These are phyloP conservation scores for Berkeleyomyces rouxiae DNA, from an alignment of 2,329 filamentous ascomycete genomes.

Conservation along the genomic window DNA sequence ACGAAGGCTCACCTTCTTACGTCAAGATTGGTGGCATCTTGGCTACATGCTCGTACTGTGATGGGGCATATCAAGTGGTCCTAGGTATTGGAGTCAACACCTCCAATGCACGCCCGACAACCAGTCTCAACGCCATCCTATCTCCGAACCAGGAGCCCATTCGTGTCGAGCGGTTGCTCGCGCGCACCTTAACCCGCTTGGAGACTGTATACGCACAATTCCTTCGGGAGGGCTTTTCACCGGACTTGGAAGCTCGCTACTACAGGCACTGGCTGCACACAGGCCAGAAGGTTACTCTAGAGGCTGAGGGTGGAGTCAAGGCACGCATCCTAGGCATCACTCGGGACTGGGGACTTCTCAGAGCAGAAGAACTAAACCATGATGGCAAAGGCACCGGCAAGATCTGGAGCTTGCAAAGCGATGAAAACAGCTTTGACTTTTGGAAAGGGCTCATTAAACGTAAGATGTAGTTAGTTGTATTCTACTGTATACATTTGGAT, in stretches of 20 bases:
- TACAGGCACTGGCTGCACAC: conserved; percentile 78
- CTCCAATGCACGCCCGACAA: conserved; percentile 70
- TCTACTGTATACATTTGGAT: not conserved
- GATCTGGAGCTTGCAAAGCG: conserved; percentile 74
- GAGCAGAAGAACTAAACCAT: conserved; percentile 65
- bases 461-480: conserved; percentile 39
- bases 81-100: conserved; percentile 79
- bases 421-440: conserved; percentile 97
- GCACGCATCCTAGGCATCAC: conserved; percentile 78
- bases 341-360: conserved; percentile 73
- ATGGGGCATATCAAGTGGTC: conserved; percentile 65
- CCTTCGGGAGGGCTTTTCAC: conserved; percentile 55
- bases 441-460: conserved; percentile 73
- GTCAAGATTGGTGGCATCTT: conserved; percentile 90
- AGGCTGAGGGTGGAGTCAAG: conserved; percentile 57
- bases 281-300: conserved; percentile 53
- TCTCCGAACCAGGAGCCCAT: conserved; percentile 34
- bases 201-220: conserved; percentile 66
- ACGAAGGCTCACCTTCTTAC: conserved; percentile 35
- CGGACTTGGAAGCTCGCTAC: conserved; percentile 56
- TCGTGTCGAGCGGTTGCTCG: conserved; percentile 63
- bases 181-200: conserved; percentile 60
- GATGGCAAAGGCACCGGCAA: conserved; percentile 60
- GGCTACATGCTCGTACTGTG: conserved; percentile 69
- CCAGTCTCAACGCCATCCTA: conserved; percentile 62